Evolutionary conservation across 495 filamentous ascomycete species (phyloP), one percentile per base, ranked within the genome.

Genomic region (Trichoderma asperelloides): DNA sequence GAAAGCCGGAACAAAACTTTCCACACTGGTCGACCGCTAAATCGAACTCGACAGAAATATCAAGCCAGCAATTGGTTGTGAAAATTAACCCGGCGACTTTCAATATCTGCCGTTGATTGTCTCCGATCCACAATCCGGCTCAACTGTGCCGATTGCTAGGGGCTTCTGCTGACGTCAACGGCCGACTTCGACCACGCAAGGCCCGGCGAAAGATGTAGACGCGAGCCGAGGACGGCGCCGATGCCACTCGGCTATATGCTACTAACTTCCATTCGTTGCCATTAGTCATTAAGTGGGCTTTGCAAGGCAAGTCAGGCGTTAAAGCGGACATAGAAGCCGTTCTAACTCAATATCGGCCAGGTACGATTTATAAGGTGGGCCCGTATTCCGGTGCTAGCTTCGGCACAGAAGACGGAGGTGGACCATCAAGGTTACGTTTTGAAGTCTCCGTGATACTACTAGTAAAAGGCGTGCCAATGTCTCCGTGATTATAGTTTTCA

Each of bases 211-310:
- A 60, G 55, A 15, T 30, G 27, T 28, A 60, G 16, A 60, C 11
- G 55, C 55, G 55, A 60, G 55, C 55, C 55, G 55, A 60, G 27
- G 25, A 28, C 55, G 55, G 55, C 11, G 55, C 55, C 55, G 55
- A 60, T 60, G 55, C 55, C 11, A 60, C 2, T 51, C 16, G 8
- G 15, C 33, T 37, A 37, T 37, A 37, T 51, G 8, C 18, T n/a
- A n/a, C 6, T 47, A 13, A 12, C 18, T 55, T 23, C 9, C 4
- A 21, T 23, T 55, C 9, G 49, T 11, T 3, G 16, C 55, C 12
- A 27, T 60, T 60, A 30, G 55, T 60, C 55, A 60, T 30, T 15
- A 25, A 25, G n/a, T 28, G 55, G 21, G 55, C 27, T 60, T 23
- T 51, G 7, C n/a, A n/a, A n/a, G n/a, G n/a, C n/a, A n/a, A n/a